Conservation (phyloP, 495 filamentous ascomycete genomes). For the Penicillium mononematosum region DNA sequence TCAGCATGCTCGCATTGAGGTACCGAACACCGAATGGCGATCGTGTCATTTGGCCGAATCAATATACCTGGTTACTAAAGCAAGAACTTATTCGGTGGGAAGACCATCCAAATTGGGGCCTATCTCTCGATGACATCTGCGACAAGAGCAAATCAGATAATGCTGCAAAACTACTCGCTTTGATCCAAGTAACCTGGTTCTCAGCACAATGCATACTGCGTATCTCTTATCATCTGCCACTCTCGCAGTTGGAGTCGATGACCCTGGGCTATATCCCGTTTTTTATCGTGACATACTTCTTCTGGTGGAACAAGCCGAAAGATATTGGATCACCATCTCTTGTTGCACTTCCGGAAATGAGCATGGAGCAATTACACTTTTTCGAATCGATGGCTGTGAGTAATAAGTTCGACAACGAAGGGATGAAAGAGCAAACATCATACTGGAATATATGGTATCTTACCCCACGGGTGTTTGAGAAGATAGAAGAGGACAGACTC, state of each 20-base stretch:
- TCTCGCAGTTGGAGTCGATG: slow-evolving; percentile 37
- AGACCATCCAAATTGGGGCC: slow-evolving; percentile 30
- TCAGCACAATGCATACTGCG: slow-evolving; percentile 35
- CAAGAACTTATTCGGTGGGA: slow-evolving; percentile 31
- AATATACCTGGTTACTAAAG: slow-evolving; percentile 34
- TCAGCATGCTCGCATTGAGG: slow-evolving; percentile 40
- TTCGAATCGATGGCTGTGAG: slow-evolving; percentile 24
- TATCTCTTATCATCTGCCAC: slow-evolving; percentile 26
- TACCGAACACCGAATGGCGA: slow-evolving; percentile 29
- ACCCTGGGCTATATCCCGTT: slow-evolving; percentile 38
- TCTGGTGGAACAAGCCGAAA: slow-evolving; percentile 42
- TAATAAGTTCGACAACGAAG: slow-evolving; percentile 31
- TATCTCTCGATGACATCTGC: slow-evolving; percentile 29
- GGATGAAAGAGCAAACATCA: slow-evolving; percentile 12
- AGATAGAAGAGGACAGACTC: not conserved
- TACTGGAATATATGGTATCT: slow-evolving; percentile 1
- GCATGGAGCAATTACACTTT: slow-evolving; percentile 15
- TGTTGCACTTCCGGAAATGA: slow-evolving; percentile 33
- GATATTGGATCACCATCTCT: slow-evolving; percentile 36
- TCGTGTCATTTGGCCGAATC: slow-evolving; percentile 36
- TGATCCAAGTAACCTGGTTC: slow-evolving; percentile 34
- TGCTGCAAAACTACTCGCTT: slow-evolving; percentile 31
- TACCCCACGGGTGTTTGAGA: not conserved
- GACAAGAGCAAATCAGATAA: slow-evolving; percentile 41
- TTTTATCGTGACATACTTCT: slow-evolving; percentile 35